Evolutionary conservation across 331 rosid species (phyloP).

Genomic region (Quercus tomentella): DNA sequence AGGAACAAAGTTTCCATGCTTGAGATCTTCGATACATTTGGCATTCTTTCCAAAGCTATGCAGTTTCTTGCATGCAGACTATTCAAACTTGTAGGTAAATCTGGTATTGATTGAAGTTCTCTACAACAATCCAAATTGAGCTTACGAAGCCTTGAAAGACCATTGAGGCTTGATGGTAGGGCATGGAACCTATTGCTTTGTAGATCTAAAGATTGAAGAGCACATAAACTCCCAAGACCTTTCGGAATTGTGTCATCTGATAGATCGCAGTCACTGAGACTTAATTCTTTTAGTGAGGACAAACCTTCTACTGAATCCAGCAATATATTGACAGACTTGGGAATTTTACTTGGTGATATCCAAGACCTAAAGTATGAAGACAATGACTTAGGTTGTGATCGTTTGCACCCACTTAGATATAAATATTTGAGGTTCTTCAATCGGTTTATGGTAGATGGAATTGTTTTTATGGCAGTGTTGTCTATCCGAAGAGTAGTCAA

Average conservation of each 20-base stretch:
- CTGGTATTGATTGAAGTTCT: no score
- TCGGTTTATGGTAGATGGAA: conserved; percentile 17
- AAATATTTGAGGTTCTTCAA: background rate
- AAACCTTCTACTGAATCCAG: background rate
- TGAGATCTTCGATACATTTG: background rate
- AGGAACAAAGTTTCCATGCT: background rate
- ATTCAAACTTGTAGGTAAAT: no score
- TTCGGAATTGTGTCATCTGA: background rate
- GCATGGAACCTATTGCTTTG: background rate
- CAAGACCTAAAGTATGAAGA: conserved; percentile 27
- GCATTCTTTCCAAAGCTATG: no score
- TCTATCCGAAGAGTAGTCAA: conserved; percentile 26
- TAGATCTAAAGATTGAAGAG: conserved; percentile 6
- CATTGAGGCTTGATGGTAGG: no score
- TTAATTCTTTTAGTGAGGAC: background rate
- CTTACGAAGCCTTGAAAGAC: background rate
- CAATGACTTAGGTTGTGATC: conserved; percentile 10
- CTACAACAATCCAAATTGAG: no score
- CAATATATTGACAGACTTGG: background rate
- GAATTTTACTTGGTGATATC: conserved; percentile 25
- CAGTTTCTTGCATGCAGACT: no score
- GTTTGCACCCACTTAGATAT: conserved; percentile 26
- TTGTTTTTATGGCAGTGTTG: conserved; percentile 11
- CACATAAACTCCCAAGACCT: background rate
- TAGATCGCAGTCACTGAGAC: background rate